Evolutionary conservation across 768 basidiomycete species (phyloP), one percentile per base, ranked within the genome.

Genomic region (Pholiota conissans): DNA sequence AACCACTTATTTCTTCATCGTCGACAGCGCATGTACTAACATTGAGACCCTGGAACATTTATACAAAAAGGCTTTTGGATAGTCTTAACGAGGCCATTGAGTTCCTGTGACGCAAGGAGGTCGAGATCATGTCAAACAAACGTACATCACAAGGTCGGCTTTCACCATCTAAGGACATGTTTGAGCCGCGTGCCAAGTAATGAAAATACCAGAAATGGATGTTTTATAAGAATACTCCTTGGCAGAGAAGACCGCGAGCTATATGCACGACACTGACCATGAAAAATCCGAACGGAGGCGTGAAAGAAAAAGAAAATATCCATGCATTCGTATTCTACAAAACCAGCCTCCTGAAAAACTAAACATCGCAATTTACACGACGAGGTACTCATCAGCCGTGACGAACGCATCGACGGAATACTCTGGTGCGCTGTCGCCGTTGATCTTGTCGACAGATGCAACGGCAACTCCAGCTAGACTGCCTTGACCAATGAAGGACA

Each of bases 391-490:
- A 32, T 87, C 86, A 5, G 77, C 69, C 10, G 67, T 76, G 20
- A 85, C 74, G n/a, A 83, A 63, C 1, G 78, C 71, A 67, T 87
- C 86, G 24, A 80, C 76, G n/a, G 84, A 85, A 61, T 75, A 84
- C 3, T 69, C 69, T 0, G 73, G 67, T 5, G 69, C 69, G 1
- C 72, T 74, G 28, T 73, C 79, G 5, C 75, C 78, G 8, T 75
- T 74, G 20, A 86, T 73, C 50, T 79, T 80, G n/a, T 77, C 81
- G 34, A 90, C 86, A 28, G 71, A 74, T 2, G 72, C 78, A 14
- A 95, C 83, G 27, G 77, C 80, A 35, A 97, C 79, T 20, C 94
- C 92, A 0, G 89, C 87, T 60, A 96, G 71, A 65, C 89, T 91
- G 7, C 91, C 91, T 63, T 89, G 82, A 0, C 85, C 89, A 49